These are phyloP conservation scores for Jamesozyma piceae DNA, from an alignment of 805 yeast species.

Conservation along the genomic window DNA sequence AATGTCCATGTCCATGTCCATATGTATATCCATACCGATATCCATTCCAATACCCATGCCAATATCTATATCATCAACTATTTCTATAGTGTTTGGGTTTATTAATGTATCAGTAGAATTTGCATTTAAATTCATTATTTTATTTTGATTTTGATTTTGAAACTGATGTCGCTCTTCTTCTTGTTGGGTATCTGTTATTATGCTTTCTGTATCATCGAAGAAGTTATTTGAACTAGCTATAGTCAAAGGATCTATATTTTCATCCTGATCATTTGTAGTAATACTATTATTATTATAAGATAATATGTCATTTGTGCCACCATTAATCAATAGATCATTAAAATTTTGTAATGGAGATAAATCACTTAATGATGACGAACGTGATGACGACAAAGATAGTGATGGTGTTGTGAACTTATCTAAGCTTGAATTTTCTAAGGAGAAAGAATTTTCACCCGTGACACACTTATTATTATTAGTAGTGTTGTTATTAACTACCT, in stretches of 20 bases:
- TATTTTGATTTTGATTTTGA: not conserved
- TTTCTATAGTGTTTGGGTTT: not conserved
- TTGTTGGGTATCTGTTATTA: slow-evolving; percentile 13
- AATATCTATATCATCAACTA: not conserved
- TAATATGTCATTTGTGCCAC: not conserved
- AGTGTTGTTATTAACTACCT: not conserved
- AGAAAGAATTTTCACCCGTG: not conserved
- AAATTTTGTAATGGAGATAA: slow-evolving; percentile 16
- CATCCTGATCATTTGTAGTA: not conserved
- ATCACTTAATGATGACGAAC: slow-evolving; percentile 13
- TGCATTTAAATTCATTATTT: slow-evolving; percentile 3
- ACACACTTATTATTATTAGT: not conserved
- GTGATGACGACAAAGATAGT: slow-evolving; percentile 6
- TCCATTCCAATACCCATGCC: not conserved
- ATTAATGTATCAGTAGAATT: slow-evolving; percentile 17
- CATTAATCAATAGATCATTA: slow-evolving; percentile 7
- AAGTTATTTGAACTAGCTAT: slow-evolving; percentile 6
- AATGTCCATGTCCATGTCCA: not conserved
- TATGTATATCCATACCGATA: not conserved
- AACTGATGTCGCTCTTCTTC: no score
- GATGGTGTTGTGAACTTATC: slow-evolving; percentile 3
- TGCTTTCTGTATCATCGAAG: slow-evolving; percentile 15
- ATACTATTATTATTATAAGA: not conserved
- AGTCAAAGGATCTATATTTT: slow-evolving; percentile 3
- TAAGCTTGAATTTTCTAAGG: not conserved